phyloP scores from a whole-genome alignment of 768 basidiomycete species.

The Leccinellum luteum region DNA sequence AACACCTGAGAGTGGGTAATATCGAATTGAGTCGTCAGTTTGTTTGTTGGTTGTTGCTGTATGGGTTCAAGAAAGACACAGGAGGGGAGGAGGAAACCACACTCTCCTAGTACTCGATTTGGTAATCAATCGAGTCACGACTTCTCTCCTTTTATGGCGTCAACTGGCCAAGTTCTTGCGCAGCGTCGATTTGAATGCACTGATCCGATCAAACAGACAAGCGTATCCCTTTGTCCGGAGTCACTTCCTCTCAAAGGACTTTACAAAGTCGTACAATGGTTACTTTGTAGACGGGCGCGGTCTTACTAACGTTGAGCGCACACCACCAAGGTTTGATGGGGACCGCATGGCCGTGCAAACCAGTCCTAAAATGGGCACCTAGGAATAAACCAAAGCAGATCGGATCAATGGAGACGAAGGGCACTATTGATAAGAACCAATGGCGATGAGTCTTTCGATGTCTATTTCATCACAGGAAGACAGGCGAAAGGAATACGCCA shows the following conservation, averaged over 20 bases:
- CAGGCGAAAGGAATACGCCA: background rate
- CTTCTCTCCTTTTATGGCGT: slow-evolving; percentile 26
- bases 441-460: background rate
- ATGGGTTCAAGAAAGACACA: slow-evolving; percentile 18
- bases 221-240: too few species aligned
- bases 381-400: background rate
- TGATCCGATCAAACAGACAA: too few species aligned
- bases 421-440: background rate
- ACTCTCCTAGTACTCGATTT: slow-evolving; percentile 8
- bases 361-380: background rate
- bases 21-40: slow-evolving; percentile 5
- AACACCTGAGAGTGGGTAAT: slow-evolving; percentile 14
- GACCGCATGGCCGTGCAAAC: background rate
- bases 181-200: too few species aligned
- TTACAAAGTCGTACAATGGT: background rate
- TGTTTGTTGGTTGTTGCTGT: slow-evolving; percentile 17
- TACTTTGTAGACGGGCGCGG: background rate
- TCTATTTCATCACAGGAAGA: background rate
- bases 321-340: background rate
- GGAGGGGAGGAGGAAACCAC: slow-evolving; percentile 20
- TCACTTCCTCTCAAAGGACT: background rate
- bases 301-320: background rate
- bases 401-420: background rate
- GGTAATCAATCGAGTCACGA: slow-evolving; percentile 21
- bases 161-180: background rate